phyloP scores from a whole-genome alignment of 805 yeast species.

The Candida lessepsii region DNA sequence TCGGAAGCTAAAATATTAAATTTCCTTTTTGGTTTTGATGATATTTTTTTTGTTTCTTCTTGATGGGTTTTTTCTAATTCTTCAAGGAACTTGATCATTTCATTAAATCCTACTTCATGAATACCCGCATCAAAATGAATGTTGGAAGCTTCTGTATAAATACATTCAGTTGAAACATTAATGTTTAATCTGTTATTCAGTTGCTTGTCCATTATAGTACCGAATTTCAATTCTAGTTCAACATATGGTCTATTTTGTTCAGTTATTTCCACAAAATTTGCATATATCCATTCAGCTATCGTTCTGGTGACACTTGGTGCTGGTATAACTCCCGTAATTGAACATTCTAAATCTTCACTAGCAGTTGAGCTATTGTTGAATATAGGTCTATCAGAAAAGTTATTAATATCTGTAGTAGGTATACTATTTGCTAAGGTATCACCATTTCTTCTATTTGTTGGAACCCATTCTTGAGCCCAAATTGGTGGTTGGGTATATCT shows the following conservation, averaged over 20 bases:
- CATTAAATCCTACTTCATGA: constrained; percentile 60
- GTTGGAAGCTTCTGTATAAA: constrained; percentile 54
- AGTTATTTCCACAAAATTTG: constrained; percentile 66
- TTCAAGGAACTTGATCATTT: constrained; percentile 51
- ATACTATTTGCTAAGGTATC: background rate
- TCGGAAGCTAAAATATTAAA: constrained; percentile 62
- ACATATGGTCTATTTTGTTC: constrained; percentile 51
- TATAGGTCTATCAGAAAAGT: constrained; percentile 24
- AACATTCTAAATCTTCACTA: constrained; percentile 42
- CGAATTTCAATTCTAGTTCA: constrained; percentile 75
- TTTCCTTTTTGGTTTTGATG: constrained; percentile 41
- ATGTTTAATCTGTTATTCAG: constrained; percentile 61
- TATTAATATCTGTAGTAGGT: background rate
- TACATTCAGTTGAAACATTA: constrained; percentile 68
- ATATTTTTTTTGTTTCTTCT: constrained; percentile 30
- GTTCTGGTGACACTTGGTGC: constrained; percentile 78
- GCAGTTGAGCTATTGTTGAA: constrained; percentile 31
- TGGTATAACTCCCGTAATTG: constrained; percentile 74
- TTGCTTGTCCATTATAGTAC: constrained; percentile 63
- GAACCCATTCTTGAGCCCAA: constrained; percentile 81
- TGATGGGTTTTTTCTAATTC: constrained; percentile 53
- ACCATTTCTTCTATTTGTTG: constrained; percentile 19
- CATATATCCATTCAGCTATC: constrained; percentile 87
- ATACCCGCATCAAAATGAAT: constrained; percentile 65
- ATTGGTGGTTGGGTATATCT: constrained; percentile 66